Evolutionary conservation across 228 moss, liverwort and hornwort species (phyloP).

Genomic region (Sphagnum fallax): DNA sequence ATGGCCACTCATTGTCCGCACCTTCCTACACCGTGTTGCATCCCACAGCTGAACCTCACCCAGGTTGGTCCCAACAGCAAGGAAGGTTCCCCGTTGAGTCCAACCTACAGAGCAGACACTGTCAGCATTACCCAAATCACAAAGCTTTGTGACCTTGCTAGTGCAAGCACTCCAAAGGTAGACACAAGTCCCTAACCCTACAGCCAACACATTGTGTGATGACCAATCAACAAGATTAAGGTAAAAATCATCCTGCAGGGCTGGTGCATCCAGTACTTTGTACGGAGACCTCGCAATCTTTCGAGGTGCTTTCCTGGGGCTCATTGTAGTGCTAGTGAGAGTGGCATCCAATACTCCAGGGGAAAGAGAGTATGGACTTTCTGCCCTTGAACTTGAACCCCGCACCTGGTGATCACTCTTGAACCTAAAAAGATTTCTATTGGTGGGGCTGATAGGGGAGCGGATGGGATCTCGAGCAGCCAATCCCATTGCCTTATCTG

Average conservation of each 20-base stretch:
- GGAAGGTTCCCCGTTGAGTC: constrained; percentile 91
- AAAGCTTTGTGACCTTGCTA: constrained; percentile 96
- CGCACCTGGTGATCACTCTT: constrained; percentile 70
- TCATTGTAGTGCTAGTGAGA: constrained; percentile 48
- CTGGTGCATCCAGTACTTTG: constrained; percentile 96
- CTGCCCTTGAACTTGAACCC: constrained; percentile 33
- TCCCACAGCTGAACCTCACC: constrained; percentile 99
- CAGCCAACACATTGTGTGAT: constrained; percentile 92
- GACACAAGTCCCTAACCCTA: constrained; percentile 92
- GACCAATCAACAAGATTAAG: constrained; percentile 99
- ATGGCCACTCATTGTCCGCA: constrained; percentile 86
- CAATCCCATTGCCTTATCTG: constrained; percentile 68
- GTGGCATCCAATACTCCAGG: constrained; percentile 53
- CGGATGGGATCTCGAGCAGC: constrained; percentile 57
- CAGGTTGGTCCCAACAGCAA: constrained; percentile 85
- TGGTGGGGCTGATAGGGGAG: constrained; percentile 76
- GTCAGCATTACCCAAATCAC: constrained; percentile 80
- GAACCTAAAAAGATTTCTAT: constrained; percentile 79
- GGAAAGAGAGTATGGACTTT: constrained; percentile 59
- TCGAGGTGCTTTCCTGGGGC: constrained; percentile 77
- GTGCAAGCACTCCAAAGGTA: constrained; percentile 98
- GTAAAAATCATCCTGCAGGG: constrained; percentile 97
- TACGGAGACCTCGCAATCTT: constrained; percentile 96
- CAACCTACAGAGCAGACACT: constrained; percentile 93
- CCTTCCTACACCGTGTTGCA: constrained; percentile 73